Evolutionary conservation across 2,329 filamentous ascomycete species (phyloP), one percentile per base, ranked within the genome.

Genomic region (Furcasterigmium furcatum): DNA sequence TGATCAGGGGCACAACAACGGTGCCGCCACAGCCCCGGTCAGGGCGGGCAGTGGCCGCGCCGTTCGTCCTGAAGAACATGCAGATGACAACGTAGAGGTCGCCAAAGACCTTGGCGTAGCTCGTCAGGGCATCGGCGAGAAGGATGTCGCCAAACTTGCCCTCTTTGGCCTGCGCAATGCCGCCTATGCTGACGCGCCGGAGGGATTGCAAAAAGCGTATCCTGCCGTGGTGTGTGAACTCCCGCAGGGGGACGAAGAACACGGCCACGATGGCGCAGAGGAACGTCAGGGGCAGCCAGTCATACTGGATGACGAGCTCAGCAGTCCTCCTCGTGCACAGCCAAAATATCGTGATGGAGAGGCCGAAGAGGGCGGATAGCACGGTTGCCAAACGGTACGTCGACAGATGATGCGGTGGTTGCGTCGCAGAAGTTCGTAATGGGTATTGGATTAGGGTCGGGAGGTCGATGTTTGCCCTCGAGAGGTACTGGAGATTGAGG

Each of bases 131-230:
- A 76, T 99, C 94, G 27, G 94, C 91, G 16, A 99, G 80, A 47
- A 99, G 71, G 43, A 97, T 87, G 62, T 99, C 94, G 46, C 90
- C 92, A 58, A 97, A 97, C 61, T 95, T 96, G 45, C 92, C 91
- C 65, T 96, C 88, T 55, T 88, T 81, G 1, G 88, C 74, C 65
- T 92, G 85, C 13, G 94, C 92, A 20, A 99, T 77, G 1, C 92
- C 91, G 20, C 94, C 94, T 36, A 96, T 71, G 55, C 81, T 82
- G 49, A 97, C 83, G 46, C 94, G 85, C 49, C 82, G 82, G 38
- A 97, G 71, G 0, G 84, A 92, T 10, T 79, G 68, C 39, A 95
- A 78, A 36, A 96, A 87, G 2, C 90, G 83, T 43, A 80, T 77
- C 35, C 91, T 85, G 3, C 91, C 91, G 34, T 77, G 71, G 55